These are phyloP conservation scores for Trichoderma sp. DNA, from an alignment of 2,329 filamentous ascomycete genomes.

Conservation along the genomic window DNA sequence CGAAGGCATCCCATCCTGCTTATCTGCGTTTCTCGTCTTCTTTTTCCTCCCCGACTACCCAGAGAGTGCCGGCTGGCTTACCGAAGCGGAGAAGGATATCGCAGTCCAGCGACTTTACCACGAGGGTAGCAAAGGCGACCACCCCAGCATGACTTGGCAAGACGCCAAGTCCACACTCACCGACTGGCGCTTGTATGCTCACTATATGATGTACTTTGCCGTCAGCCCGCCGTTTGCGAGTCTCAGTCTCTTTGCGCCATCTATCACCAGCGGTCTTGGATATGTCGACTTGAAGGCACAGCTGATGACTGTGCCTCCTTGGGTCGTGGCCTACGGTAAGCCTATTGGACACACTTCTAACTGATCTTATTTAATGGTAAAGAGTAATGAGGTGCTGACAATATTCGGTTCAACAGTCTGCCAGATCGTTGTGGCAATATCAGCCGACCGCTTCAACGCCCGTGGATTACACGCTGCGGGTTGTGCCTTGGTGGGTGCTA, in stretches of 20 bases:
- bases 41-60: slow-evolving; percentile 72
- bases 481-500: slow-evolving; percentile 49
- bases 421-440: slow-evolving; percentile 55
- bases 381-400: neutral
- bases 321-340: slow-evolving; percentile 61
- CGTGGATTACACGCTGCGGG: slow-evolving; percentile 51
- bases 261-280: slow-evolving; percentile 59
- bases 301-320: slow-evolving; percentile 69
- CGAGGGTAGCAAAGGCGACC: slow-evolving; percentile 59
- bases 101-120: slow-evolving; percentile 49
- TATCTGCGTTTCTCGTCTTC: slow-evolving; percentile 65
- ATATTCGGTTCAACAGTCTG: slow-evolving; percentile 37
- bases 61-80: slow-evolving; percentile 66
- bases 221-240: slow-evolving; percentile 60
- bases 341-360: no score
- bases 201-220: slow-evolving; percentile 61
- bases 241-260: slow-evolving; percentile 64
- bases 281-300: slow-evolving; percentile 61
- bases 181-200: slow-evolving; percentile 69
- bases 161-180: slow-evolving; percentile 72
- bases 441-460: slow-evolving; percentile 65
- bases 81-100: slow-evolving; percentile 61
- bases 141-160: slow-evolving; percentile 64
- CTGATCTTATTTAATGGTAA: neutral
- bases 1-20: slow-evolving; percentile 66